Evolutionary conservation across 345 rosid species (phyloP).

Genomic region (Syzygium aqueum): DNA sequence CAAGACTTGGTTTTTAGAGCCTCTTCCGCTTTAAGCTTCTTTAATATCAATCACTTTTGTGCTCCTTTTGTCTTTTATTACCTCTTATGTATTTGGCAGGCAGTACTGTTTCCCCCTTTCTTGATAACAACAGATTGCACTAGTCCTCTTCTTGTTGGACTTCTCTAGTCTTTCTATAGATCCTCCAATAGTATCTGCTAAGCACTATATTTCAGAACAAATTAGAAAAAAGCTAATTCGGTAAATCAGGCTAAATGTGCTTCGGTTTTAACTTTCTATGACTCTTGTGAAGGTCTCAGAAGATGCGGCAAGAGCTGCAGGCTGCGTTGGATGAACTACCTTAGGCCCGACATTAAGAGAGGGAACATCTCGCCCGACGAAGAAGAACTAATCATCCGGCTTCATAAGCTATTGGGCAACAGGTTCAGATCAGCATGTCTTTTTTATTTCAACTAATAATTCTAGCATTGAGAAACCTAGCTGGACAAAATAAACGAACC

Average conservation of each 20-base stretch:
- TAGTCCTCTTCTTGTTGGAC: neutral
- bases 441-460: neutral
- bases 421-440: slow-evolving; percentile 1
- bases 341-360: slow-evolving; percentile 3
- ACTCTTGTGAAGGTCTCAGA: slow-evolving; percentile 6
- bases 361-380: slow-evolving; percentile 11
- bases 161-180: neutral
- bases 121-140: neutral
- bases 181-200: neutral
- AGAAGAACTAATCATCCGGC: slow-evolving; percentile 28
- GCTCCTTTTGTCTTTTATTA: neutral
- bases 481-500: neutral
- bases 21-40: neutral
- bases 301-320: slow-evolving; percentile 12
- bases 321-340: slow-evolving; percentile 10
- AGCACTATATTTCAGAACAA: neutral
- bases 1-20: neutral
- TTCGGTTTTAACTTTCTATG: neutral
- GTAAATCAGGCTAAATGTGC: neutral
- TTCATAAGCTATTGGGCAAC: slow-evolving; percentile 30
- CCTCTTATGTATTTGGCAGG: neutral
- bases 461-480: neutral
- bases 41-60: neutral
- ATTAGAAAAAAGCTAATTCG: neutral
- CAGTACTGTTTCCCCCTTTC: neutral